A percentile compares a stretch with the other conserved stretches of the same genome.
phyloP scores from a whole-genome alignment of 2,329 filamentous ascomycete genomes.

The Teratosphaeria pseudoeucalypti region DNA sequence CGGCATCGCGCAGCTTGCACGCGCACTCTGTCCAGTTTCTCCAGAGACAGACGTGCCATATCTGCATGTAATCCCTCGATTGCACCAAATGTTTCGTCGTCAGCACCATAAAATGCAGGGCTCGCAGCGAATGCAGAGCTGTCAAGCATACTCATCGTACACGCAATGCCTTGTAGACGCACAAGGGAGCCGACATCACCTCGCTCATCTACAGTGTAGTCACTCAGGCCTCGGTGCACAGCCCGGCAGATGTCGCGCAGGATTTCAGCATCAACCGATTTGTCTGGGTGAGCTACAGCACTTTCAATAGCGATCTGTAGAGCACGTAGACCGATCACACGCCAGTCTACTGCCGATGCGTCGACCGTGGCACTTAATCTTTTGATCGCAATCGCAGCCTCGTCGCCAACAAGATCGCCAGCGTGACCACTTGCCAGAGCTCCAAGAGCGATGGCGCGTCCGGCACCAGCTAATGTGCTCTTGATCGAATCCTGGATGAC shows the following conservation, averaged over 20 bases:
- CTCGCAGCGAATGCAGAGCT: background rate
- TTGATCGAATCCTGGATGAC: conserved; percentile 26
- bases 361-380: conserved; percentile 22
- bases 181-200: conserved; percentile 87
- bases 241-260: conserved; percentile 16
- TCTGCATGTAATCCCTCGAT: conserved; percentile 13
- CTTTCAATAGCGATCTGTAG: conserved; percentile 21
- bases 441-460: conserved; percentile 36
- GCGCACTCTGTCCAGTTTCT: conserved; percentile 84
- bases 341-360: conserved; percentile 32
- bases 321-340: conserved; percentile 33
- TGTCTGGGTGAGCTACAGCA: background rate
- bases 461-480: conserved; percentile 30
- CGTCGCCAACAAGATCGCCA: conserved; percentile 8
- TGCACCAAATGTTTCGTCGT: background rate
- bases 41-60: conserved; percentile 60
- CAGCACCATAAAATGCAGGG: background rate
- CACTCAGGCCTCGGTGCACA: conserved; percentile 50
- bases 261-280: conserved; percentile 2
- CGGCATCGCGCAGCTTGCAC: conserved; percentile 47
- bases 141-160: conserved; percentile 31
- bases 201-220: conserved; percentile 81
- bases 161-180: conserved; percentile 65
- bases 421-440: conserved; percentile 17
- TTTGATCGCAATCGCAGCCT: conserved; percentile 19